These are phyloP conservation scores for Coniochaeta ligniaria DNA, from an alignment of 2,329 filamentous ascomycete genomes.

Conservation along the genomic window DNA sequence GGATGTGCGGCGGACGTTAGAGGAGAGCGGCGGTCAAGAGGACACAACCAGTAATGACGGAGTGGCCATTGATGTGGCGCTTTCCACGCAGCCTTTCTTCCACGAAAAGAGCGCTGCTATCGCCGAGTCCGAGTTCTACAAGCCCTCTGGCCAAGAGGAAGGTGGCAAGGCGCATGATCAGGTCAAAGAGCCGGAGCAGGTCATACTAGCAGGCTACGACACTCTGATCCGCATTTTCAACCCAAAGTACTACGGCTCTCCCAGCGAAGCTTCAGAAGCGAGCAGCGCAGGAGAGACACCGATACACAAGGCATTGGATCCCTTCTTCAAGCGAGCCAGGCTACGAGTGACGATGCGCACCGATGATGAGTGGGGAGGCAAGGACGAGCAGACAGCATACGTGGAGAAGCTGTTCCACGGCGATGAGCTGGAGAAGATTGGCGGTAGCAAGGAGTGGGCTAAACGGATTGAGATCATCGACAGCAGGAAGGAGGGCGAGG, in stretches of 20 bases:
- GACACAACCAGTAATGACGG: not conserved
- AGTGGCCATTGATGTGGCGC: conserved; percentile 51
- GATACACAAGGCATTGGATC: conserved; percentile 48
- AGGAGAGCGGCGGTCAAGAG: not conserved
- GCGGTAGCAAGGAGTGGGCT: conserved; percentile 52
- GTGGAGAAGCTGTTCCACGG: conserved; percentile 40
- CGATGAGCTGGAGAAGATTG: conserved; percentile 38
- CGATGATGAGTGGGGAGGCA: conserved; percentile 52
- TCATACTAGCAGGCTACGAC: conserved; percentile 70
- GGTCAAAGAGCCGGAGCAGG: conserved; percentile 35
- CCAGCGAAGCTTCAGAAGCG: not conserved
- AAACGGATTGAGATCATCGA: conserved; percentile 52
- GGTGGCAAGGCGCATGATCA: not conserved
- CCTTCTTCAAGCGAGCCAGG: conserved; percentile 56
- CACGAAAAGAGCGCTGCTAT: conserved; percentile 62
- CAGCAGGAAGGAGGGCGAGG: conserved; percentile 32
- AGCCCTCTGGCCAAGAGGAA: conserved; percentile 3
- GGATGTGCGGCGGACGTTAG: conserved; percentile 32
- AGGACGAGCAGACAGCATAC: conserved; percentile 46
- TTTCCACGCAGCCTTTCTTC: conserved; percentile 69
- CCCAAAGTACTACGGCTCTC: conserved; percentile 59
- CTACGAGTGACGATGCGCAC: conserved; percentile 59
- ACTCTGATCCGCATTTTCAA: conserved; percentile 67
- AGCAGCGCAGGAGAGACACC: conserved; percentile 13
- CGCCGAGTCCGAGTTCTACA: conserved; percentile 34